phyloP scores from a whole-genome alignment of 2,329 filamentous ascomycete genomes.

The Colletotrichum falcatum region DNA sequence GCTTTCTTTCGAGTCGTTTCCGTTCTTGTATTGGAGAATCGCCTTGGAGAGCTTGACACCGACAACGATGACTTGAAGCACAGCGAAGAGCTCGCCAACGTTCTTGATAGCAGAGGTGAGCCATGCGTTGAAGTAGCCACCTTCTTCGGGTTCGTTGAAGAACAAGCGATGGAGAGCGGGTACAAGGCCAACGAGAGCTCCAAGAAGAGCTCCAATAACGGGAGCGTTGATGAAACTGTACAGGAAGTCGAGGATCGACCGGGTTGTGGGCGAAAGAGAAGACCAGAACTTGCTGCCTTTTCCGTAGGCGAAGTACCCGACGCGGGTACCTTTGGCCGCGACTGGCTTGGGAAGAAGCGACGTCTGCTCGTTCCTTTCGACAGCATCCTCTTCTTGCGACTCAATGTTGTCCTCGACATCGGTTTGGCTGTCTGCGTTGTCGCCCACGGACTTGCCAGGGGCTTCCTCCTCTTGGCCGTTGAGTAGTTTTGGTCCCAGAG shows the following conservation, averaged over 20 bases:
- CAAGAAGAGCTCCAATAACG: slow-evolving; percentile 69
- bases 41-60: slow-evolving; percentile 73
- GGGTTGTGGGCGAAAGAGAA: slow-evolving; percentile 21
- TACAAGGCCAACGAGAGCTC: slow-evolving; percentile 69
- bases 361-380: slow-evolving; percentile 32
- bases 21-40: slow-evolving; percentile 49
- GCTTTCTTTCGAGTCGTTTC: slow-evolving; percentile 49
- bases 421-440: background rate
- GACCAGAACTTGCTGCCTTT: slow-evolving; percentile 32
- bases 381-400: slow-evolving; percentile 30
- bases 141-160: slow-evolving; percentile 67
- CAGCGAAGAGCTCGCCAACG: slow-evolving; percentile 72
- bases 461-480: slow-evolving; percentile 40
- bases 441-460: slow-evolving; percentile 10
- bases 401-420: slow-evolving; percentile 7
- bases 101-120: slow-evolving; percentile 71
- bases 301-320: slow-evolving; percentile 16
- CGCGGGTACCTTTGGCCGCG: slow-evolving; percentile 49
- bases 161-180: slow-evolving; percentile 71
- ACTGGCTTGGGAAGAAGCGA: slow-evolving; percentile 28
- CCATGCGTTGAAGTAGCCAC: slow-evolving; percentile 76
- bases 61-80: slow-evolving; percentile 73
- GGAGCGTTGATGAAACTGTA: slow-evolving; percentile 70
- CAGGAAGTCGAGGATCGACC: slow-evolving; percentile 52
- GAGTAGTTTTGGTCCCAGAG: slow-evolving; percentile 62